These are phyloP conservation scores for Asterophora lycoperdoides DNA, from an alignment of 768 basidiomycete species.

Conservation along the genomic window DNA sequence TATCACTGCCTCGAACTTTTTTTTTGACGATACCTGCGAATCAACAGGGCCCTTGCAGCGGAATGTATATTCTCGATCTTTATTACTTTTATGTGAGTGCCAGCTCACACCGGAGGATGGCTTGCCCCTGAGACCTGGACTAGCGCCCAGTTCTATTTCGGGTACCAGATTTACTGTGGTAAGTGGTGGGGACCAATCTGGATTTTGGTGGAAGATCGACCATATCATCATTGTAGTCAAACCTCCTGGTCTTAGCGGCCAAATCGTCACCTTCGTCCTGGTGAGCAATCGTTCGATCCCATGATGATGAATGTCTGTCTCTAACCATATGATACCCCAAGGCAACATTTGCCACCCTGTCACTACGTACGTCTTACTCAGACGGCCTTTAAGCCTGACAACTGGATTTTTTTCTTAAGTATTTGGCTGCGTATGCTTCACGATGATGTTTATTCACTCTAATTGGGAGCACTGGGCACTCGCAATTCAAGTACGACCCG, in stretches of 20 bases:
- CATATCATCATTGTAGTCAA: neutral
- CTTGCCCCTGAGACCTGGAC: neutral
- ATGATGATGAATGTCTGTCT: no score
- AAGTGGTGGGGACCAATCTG: no score
- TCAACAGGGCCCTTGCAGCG: no score
- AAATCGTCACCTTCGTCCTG: neutral
- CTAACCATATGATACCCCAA: neutral
- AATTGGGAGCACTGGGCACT: constrained; percentile 8
- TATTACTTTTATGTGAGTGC: neutral
- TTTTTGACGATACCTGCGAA: no score
- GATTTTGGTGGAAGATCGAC: no score
- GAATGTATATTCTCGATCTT: neutral
- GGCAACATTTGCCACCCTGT: neutral
- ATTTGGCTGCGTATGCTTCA: no score
- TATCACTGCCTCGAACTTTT: no score
- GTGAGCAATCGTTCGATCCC: neutral
- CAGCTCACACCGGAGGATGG: no score
- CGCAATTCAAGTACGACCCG: neutral
- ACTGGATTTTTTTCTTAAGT: neutral
- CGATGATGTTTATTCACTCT: constrained; percentile 6
- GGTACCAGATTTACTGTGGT: neutral
- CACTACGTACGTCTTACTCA: neutral
- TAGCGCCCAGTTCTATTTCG: neutral
- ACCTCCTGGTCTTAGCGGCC: neutral
- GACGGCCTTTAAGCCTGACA: neutral